Evolutionary conservation across 2,329 filamentous ascomycete genomes (phyloP).

Genomic region (Colletotrichum viniferum): DNA sequence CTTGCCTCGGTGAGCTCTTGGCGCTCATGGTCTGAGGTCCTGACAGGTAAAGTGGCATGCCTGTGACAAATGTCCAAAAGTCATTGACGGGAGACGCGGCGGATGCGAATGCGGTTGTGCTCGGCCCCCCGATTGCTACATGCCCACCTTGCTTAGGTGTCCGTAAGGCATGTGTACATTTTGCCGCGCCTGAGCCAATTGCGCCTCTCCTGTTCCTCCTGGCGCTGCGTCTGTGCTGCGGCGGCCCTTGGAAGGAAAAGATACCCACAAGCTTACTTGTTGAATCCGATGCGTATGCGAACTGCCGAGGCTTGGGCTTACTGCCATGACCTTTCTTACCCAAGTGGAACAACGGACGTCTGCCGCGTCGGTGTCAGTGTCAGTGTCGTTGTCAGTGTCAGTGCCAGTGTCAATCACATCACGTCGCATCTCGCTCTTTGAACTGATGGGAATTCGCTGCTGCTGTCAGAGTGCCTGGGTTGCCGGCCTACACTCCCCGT

Average conservation of each 20-base stretch:
- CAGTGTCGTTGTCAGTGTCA: background rate
- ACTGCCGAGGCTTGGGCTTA: background rate
- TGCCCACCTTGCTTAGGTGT: background rate
- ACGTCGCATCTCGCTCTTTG: background rate
- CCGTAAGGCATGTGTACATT: background rate
- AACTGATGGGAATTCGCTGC: background rate
- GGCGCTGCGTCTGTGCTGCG: background rate
- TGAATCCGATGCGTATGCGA: background rate
- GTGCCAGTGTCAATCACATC: background rate
- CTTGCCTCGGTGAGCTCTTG: background rate
- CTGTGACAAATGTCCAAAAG: background rate
- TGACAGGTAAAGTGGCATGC: background rate
- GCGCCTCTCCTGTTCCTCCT: background rate
- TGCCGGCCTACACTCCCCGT: background rate
- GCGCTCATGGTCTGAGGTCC: background rate
- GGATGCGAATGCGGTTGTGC: slow-evolving; percentile 6
- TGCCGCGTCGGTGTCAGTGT: background rate
- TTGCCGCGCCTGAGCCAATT: background rate
- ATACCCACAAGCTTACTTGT: background rate
- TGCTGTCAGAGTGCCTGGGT: background rate
- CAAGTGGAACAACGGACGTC: background rate
- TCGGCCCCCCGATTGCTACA: background rate
- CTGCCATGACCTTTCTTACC: background rate
- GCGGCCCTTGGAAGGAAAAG: background rate
- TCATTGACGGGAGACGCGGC: background rate